A percentile compares a stretch with the other conserved stretches of the same genome.
Evolutionary conservation across 495 filamentous ascomycete genomes (phyloP).

Genomic region (Neurospora hispaniola): DNA sequence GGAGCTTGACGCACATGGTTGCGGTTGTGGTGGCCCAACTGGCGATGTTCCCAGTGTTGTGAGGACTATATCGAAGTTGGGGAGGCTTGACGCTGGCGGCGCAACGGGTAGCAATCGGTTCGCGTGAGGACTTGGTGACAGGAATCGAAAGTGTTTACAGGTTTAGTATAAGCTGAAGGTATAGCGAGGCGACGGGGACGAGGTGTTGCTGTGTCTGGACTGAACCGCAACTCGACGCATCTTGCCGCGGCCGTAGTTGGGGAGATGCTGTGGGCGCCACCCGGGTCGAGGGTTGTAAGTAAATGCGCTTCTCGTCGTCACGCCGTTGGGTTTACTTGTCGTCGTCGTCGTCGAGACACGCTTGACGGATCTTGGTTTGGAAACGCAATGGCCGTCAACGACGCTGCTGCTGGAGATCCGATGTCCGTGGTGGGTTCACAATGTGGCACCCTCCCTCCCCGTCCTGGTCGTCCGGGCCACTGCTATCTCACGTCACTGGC

Average conservation of each 20-base stretch:
- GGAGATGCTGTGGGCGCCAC: not conserved
- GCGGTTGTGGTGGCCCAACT: not conserved
- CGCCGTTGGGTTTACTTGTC: not conserved
- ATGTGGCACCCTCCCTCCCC: not conserved
- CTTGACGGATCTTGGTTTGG: not conserved
- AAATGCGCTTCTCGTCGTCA: not conserved
- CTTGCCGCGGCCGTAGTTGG: not conserved
- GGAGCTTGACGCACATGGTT: slow-evolving; percentile 13
- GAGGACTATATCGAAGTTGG: not conserved
- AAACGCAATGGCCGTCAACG: not conserved
- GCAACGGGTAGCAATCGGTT: not conserved
- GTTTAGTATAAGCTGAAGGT: not conserved
- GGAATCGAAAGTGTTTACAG: not conserved
- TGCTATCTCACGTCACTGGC: not conserved
- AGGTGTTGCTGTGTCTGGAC: not conserved
- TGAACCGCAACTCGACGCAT: not conserved
- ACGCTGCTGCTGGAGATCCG: not conserved
- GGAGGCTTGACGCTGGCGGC: not conserved
- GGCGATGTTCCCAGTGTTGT: not conserved
- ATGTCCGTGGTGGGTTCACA: not conserved
- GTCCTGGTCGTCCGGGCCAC: not conserved
- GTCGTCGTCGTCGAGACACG: not conserved
- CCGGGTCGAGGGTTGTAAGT: not conserved
- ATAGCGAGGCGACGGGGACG: not conserved
- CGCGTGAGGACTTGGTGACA: not conserved